Evolutionary conservation across 2,329 filamentous ascomycete genomes (phyloP), one percentile per base, ranked within the genome.

Genomic region (Talaromyces islandicus): DNA sequence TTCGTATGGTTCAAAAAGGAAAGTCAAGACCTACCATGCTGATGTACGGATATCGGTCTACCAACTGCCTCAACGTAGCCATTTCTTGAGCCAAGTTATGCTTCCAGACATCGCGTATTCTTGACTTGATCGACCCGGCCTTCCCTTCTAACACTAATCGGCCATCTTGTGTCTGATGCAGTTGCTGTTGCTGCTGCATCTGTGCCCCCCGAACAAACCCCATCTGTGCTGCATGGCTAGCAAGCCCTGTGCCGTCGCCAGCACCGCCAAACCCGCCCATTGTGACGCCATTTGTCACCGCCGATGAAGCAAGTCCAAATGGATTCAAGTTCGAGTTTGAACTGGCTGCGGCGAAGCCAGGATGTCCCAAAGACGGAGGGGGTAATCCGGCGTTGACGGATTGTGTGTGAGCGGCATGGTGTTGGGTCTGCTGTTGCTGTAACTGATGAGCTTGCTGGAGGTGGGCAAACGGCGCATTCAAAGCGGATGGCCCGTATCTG

Each of bases 101-200:
- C 73, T 89, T 89, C 94, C 94, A 99, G 43, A 99, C 94, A 70
- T 99, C 93, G 65, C 92, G 85, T 87, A 97, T 97, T 73, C 92
- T 84, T 63, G 87, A 85, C 70, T 91, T 91, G 32, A 80, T 81
- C 19, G 83, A 83, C 62, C 85, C 81, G 60, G 73, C 73, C 76
- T 84, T 85, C 74, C 75, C 76, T 67, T 75, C 83, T 71, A 84
- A 79, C 58, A 83, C 79, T 59, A 78, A 74, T 62, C 81, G 76
- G n/a, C 79, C 77, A 63, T 81, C 83, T 61, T 85, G 78, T 48
- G 71, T 73, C 59, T 78, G 76, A 60, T 77, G 75, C 66, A 76
- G 67, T 64, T 80, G 77, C 63, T 86, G 83, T 55, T 85, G 84
- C 61, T 84, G 83, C 66, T 88, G 84, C 71, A 88, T 84, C 69